A percentile compares a stretch with the other conserved stretches of the same genome.
Evolutionary conservation across 2,329 filamentous ascomycete genomes (phyloP).

Genomic region (Fusarium buharicum): DNA sequence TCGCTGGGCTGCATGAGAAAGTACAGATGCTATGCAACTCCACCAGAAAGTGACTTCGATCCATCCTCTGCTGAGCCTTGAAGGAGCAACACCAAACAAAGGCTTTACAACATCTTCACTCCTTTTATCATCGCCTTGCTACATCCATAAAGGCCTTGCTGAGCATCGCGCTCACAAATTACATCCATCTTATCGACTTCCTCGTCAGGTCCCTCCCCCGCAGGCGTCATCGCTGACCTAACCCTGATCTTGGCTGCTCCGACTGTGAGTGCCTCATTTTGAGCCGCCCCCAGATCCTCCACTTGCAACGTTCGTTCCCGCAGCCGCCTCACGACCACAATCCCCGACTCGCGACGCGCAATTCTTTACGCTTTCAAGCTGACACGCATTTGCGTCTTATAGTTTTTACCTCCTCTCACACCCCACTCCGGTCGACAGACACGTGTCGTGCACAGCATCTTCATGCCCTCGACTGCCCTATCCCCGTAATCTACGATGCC

Average conservation of each 20-base stretch:
- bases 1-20: conserved; percentile 46
- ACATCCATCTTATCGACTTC: conserved; percentile 31
- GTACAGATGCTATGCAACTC: conserved; percentile 50
- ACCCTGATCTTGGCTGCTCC: conserved; percentile 48
- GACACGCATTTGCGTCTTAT: conserved; percentile 35
- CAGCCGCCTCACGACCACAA: conserved; percentile 36
- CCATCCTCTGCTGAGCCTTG: conserved; percentile 38
- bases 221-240: conserved; percentile 55
- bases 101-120: conserved; percentile 25
- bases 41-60: conserved; percentile 50
- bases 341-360: conserved; percentile 36
- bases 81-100: conserved; percentile 41
- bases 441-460: conserved; percentile 49
- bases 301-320: conserved; percentile 41
- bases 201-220: conserved; percentile 41
- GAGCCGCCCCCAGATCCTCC: conserved; percentile 47
- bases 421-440: conserved; percentile 41
- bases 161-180: conserved; percentile 22
- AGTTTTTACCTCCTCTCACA: conserved; percentile 26
- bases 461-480: conserved; percentile 53
- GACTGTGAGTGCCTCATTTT: conserved; percentile 53
- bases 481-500: conserved; percentile 58
- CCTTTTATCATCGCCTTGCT: conserved; percentile 17
- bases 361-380: conserved; percentile 32
- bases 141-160: conserved; percentile 23